Base-by-base conservation (phyloP, 2,329 filamentous ascomycete species). In the Phialophora tarda region DNA sequence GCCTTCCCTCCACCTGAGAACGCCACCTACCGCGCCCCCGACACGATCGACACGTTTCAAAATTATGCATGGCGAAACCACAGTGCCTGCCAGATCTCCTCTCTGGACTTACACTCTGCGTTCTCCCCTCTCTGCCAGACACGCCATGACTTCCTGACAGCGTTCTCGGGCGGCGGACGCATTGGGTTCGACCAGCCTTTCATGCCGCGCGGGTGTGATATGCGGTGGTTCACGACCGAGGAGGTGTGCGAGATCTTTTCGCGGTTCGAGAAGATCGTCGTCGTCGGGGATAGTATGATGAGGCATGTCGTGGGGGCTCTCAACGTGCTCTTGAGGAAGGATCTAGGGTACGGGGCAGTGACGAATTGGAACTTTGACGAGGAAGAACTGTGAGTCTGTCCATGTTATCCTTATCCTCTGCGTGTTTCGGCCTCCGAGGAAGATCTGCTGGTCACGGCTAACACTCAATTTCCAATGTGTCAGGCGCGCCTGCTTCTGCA, bases 281-380 rank as follows among this genome's bases (percentile, higher is more conserved):
- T 83, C n/a, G 73, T 82, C 5, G 82, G 81, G 3, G 81, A 83
- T 68, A 83, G 80, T 14, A 83, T 83, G 81, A 72, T 83, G 70
- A 75, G 81, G 48, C 82, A 83, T 72, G 77, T 83, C 12, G 79
- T 82, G 38, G 82, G 81, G 0, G 80, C 80, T 48, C 69, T 83
- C 60, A 83, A 83, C 65, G 77, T 83, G 5, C 72, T 83, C 44
- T 70, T 83, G 34, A 74, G 81, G 6, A 79, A 80, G 66, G 78
- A 84, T 69, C 67, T 84, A 28, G 81, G 81, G 6, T 83, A 82
- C 65, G 82, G 81, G 10, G 81, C 80, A 47, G 81, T 83, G 12
- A 83, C 81, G 3, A 77, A 82, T 68, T 83, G 81, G 81, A 83
- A 83, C 64, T 83, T 83, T 59, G 75, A 75, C n/a, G 69, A 74